Evolutionary conservation across 257 asterid species (phyloP).

Genomic region (Solanum virginianum): DNA sequence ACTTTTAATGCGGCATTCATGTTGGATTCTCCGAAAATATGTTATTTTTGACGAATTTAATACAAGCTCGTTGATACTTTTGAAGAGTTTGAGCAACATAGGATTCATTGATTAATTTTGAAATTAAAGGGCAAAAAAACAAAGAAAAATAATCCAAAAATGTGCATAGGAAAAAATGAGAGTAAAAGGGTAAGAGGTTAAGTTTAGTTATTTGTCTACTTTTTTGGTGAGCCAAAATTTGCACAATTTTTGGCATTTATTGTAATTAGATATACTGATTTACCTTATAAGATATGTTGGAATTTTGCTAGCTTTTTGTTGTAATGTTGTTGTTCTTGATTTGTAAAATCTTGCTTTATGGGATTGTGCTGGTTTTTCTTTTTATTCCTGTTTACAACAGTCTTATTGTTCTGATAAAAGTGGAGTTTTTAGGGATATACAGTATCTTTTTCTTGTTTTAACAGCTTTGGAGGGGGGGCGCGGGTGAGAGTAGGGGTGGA

Average conservation of each 20-base stretch:
- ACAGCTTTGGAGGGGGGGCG: background rate
- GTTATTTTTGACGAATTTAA: no score
- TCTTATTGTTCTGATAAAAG: background rate
- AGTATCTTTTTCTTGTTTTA: background rate
- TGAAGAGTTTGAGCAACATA: no score
- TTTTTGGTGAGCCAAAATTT: background rate
- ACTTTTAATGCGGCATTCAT: no score
- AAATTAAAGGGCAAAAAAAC: background rate
- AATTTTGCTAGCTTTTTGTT: background rate
- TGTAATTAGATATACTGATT: background rate
- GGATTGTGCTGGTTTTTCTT: background rate
- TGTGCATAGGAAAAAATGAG: conserved; percentile 6
- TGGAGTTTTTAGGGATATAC: background rate
- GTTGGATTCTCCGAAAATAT: no score
- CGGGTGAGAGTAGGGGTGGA: no score
- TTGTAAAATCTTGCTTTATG: background rate
- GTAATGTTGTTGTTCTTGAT: background rate
- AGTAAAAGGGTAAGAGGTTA: background rate
- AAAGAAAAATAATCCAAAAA: background rate
- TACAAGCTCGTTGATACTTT: no score
- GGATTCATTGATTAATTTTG: conserved; percentile 13
- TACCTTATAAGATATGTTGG: background rate
- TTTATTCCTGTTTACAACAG: background rate
- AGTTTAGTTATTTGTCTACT: background rate
- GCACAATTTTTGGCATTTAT: background rate